phyloP scores from a whole-genome alignment of 2,329 filamentous ascomycete genomes.

The Cladosporium sp. region DNA sequence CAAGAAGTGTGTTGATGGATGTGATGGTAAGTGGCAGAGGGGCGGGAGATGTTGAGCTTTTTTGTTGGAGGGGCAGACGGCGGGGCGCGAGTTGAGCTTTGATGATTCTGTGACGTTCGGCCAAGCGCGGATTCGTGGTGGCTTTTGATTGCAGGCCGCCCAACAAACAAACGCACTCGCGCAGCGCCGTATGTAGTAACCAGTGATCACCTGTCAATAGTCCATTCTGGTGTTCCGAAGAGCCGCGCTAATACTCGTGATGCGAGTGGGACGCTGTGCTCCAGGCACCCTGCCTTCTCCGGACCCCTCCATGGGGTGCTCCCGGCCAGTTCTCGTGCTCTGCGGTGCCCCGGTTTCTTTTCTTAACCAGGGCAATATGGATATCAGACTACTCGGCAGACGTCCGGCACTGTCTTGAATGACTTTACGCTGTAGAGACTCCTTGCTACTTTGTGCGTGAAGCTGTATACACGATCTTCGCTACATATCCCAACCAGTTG shows the following conservation, averaged over 20 bases:
- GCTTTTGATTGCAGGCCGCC: slow-evolving; percentile 7
- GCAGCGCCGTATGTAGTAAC: not conserved
- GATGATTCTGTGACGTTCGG: slow-evolving; percentile 8
- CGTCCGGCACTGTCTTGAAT: not conserved
- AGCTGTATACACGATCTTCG: not conserved
- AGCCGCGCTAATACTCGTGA: slow-evolving; percentile 5
- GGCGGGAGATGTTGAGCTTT: slow-evolving; percentile 11
- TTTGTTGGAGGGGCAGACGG: slow-evolving; percentile 11
- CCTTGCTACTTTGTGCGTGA: not conserved
- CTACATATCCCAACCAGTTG: slow-evolving; percentile 6
- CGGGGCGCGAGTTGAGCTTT: slow-evolving; percentile 6
- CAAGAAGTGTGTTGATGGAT: slow-evolving; percentile 4
- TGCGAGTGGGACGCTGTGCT: slow-evolving; percentile 3
- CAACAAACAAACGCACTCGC: slow-evolving; percentile 2
- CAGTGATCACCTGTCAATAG: slow-evolving; percentile 1
- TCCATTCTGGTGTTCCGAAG: not conserved
- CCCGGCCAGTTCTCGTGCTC: slow-evolving; percentile 6
- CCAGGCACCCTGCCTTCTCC: slow-evolving; percentile 9
- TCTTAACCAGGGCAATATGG: slow-evolving; percentile 16
- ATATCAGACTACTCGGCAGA: slow-evolving; percentile 13
- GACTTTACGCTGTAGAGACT: not conserved
- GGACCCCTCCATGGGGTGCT: slow-evolving; percentile 4
- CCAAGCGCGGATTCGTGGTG: slow-evolving; percentile 1
- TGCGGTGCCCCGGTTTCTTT: slow-evolving; percentile 9
- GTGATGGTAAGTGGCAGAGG: slow-evolving; percentile 1